Evolutionary conservation across 805 yeast species (phyloP), one percentile per base, ranked within the genome.

Genomic region (Candida tibetensis): DNA sequence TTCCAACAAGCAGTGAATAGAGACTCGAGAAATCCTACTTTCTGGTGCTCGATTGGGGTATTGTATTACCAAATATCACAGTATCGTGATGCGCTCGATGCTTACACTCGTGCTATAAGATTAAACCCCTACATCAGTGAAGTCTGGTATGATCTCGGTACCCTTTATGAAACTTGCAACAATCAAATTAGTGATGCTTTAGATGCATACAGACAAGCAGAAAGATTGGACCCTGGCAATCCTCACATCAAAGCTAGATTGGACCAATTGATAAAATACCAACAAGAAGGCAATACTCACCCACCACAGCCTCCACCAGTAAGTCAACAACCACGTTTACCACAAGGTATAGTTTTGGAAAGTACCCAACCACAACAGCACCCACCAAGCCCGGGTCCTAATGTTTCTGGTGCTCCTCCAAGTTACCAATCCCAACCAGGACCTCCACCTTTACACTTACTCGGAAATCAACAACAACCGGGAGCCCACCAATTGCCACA

Each of bases 81-180:
- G 68, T 93, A 87, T 66, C 76, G 96, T 40, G 99, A 93, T 60
- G 99, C 99, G 2, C 71, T 93, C 47, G 98, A 93, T 60, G 99
- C 99, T 12, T 93, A 93, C 66, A 90, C 98, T 5, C 74, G 98
- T 39, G 99, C 99, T 8, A 93, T 93, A 44, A 76, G 97, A 51
- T 76, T 93, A 53, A 93, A 93, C 53, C 99, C 99, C 12, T 90
- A 90, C 69, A 85, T 93, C 48, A 81, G 93, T 43, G 99, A 93
- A 64, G 99, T 93, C 17, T 93, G 99, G 99, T 93, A 93, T 64
- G 99, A 93, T 64, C 75, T 93, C 57, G 99, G 99, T 42, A 93
- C 98, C 4, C 69, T 93, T 29, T 93, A 93, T 62, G 99, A 93
- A 65, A 88, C 97, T 25, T 93, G 99, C 68, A 93, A 90, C 65